Evolutionary conservation across 1,284 basidiomycete species (phyloP).

Genomic region (Ganoderma sp.): DNA sequence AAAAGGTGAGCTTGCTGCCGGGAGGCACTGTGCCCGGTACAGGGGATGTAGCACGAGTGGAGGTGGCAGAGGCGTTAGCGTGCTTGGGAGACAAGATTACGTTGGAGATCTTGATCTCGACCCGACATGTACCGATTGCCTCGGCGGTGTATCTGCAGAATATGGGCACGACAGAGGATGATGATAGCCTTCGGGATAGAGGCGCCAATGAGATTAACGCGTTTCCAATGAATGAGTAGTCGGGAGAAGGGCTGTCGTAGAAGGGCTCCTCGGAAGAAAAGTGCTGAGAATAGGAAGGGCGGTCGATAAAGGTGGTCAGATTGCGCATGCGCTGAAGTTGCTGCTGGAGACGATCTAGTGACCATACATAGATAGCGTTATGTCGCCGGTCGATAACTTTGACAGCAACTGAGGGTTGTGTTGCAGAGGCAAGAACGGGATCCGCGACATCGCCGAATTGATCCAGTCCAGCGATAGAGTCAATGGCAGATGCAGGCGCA

Average conservation of each 20-base stretch:
- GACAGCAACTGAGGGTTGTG: slow-evolving; percentile 86
- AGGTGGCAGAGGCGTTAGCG: slow-evolving; percentile 61
- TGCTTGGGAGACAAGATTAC: slow-evolving; percentile 68
- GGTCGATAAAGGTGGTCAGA: slow-evolving; percentile 89
- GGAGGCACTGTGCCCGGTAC: slow-evolving; percentile 64
- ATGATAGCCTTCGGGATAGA: slow-evolving; percentile 79
- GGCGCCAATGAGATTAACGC: slow-evolving; percentile 84
- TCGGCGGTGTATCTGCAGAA: slow-evolving; percentile 92
- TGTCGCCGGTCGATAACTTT: slow-evolving; percentile 91
- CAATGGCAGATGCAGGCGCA: slow-evolving; percentile 82
- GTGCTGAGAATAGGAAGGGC: slow-evolving; percentile 91
- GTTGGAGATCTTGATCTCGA: slow-evolving; percentile 81
- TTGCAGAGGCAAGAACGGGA: slow-evolving; percentile 68
- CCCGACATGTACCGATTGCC: slow-evolving; percentile 89
- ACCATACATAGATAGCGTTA: slow-evolving; percentile 91
- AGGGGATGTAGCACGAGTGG: slow-evolving; percentile 74
- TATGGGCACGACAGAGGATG: slow-evolving; percentile 79
- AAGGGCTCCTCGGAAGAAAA: slow-evolving; percentile 94
- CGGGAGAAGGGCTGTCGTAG: slow-evolving; percentile 83
- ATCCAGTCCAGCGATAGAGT: slow-evolving; percentile 86
- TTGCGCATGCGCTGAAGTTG: slow-evolving; percentile 95
- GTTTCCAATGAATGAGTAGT: slow-evolving; percentile 92
- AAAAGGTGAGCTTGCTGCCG: slow-evolving; percentile 83
- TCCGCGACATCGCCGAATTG: slow-evolving; percentile 94
- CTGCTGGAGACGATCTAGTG: slow-evolving; percentile 84